Evolutionary conservation across 352 stramenopile genomes (phyloP).

Genomic region (Globisporangium sylvaticum): DNA sequence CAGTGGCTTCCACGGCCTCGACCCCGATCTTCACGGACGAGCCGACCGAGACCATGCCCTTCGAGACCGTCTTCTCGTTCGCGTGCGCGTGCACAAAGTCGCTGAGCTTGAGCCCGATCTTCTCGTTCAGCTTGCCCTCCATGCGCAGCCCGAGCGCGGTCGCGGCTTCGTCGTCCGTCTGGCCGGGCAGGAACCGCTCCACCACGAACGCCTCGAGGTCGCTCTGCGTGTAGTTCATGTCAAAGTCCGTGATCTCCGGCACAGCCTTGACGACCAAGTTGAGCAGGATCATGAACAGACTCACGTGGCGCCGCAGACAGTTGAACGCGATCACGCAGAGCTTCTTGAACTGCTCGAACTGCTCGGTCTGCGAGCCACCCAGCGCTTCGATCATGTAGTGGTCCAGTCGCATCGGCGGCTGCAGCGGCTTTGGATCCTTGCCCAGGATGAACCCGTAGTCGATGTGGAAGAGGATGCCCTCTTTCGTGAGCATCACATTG

Average conservation of each 20-base stretch:
- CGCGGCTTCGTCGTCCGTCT: slow-evolving; percentile 78
- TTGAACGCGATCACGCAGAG: slow-evolving; percentile 87
- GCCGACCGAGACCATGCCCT: slow-evolving; percentile 73
- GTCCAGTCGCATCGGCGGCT: slow-evolving; percentile 96
- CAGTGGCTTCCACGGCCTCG: slow-evolving; percentile 64
- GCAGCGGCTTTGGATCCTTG: slow-evolving; percentile 97
- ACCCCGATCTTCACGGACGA: slow-evolving; percentile 82
- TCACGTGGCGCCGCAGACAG: slow-evolving; percentile 80
- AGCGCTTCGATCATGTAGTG: slow-evolving; percentile 89
- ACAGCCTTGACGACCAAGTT: slow-evolving; percentile 78
- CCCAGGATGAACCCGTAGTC: slow-evolving; percentile 99
- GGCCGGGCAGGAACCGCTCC: slow-evolving; percentile 75
- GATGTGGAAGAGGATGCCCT: slow-evolving; percentile 99
- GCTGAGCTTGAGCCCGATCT: slow-evolving; percentile 80
- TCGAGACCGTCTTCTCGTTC: slow-evolving; percentile 84
- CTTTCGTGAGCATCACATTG: slow-evolving; percentile 97
- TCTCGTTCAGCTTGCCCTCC: slow-evolving; percentile 86
- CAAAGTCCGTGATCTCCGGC: slow-evolving; percentile 84
- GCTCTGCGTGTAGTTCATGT: slow-evolving; percentile 79
- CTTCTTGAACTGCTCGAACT: slow-evolving; percentile 86
- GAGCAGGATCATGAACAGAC: slow-evolving; percentile 86
- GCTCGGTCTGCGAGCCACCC: slow-evolving; percentile 65
- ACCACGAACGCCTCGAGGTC: slow-evolving; percentile 83
- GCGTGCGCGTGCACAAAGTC: slow-evolving; percentile 85
- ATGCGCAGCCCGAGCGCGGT: slow-evolving; percentile 79